Evolutionary conservation across 345 rosid species (phyloP).

Genomic region (Eucalyptus cloeziana): DNA sequence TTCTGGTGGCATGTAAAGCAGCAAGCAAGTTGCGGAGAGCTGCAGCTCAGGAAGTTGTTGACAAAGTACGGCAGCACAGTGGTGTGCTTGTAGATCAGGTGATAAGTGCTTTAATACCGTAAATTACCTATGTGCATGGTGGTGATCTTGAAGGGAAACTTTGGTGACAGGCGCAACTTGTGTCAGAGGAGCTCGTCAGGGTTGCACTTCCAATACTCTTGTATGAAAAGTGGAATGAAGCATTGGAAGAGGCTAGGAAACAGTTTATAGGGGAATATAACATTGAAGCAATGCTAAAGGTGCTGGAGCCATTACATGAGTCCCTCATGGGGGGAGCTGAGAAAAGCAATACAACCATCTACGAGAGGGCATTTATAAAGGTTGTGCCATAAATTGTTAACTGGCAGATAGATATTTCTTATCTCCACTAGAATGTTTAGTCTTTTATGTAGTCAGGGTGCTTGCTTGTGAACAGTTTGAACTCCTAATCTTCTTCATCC

Average conservation of each 20-base stretch:
- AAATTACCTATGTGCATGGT: neutral
- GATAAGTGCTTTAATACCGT: neutral
- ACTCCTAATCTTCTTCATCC: neutral
- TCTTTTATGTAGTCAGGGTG: neutral
- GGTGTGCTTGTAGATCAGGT: slow-evolving; percentile 98
- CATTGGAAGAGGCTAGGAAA: slow-evolving; percentile 97
- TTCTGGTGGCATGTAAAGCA: slow-evolving; percentile 97
- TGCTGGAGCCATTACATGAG: slow-evolving; percentile 84
- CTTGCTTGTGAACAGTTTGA: neutral
- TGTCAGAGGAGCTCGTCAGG: slow-evolving; percentile 83
- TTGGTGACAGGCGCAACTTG: slow-evolving; percentile 78
- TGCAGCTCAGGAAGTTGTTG: slow-evolving; percentile 98
- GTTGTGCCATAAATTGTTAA: slow-evolving; percentile 7
- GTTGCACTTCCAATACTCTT: slow-evolving; percentile 75
- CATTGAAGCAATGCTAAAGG: slow-evolving; percentile 92
- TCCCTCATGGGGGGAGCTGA: slow-evolving; percentile 80
- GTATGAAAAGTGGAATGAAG: slow-evolving; percentile 99
- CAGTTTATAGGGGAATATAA: slow-evolving; percentile 88
- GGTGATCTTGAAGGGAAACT: neutral
- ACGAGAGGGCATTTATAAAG: slow-evolving; percentile 95
- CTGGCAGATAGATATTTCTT: neutral
- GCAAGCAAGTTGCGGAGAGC: slow-evolving; percentile 84
- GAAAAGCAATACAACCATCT: slow-evolving; percentile 61
- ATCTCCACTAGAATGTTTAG: neutral
- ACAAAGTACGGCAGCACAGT: slow-evolving; percentile 95